phyloP scores from a whole-genome alignment of 768 basidiomycete species.

The Russula compacta region DNA sequence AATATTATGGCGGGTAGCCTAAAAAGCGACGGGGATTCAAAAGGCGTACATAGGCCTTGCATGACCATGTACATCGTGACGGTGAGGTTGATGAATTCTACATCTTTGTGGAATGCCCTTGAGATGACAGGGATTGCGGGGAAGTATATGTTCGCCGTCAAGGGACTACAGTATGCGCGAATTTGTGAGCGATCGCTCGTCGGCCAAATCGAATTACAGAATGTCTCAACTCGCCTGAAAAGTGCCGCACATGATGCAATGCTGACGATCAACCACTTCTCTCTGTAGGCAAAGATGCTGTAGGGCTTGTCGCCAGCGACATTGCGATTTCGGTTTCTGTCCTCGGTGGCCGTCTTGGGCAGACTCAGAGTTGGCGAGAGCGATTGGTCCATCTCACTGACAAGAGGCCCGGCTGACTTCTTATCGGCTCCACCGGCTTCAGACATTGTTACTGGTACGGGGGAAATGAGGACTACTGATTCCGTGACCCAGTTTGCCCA shows the following conservation, averaged over 20 bases:
- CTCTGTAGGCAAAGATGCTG: constrained; percentile 43
- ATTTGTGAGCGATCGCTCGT: not conserved
- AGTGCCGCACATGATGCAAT: constrained; percentile 48
- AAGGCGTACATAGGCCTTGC: constrained; percentile 47
- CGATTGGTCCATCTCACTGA: not conserved
- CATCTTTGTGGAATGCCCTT: constrained; percentile 52
- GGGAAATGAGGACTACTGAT: not conserved
- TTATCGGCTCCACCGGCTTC: not conserved
- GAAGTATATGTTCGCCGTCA: constrained; percentile 72
- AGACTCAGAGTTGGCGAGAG: not conserved
- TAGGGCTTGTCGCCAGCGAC: constrained; percentile 27
- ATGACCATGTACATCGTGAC: constrained; percentile 71
- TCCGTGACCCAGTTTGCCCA: not conserved
- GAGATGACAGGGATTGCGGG: constrained; percentile 69
- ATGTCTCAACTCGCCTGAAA: constrained; percentile 41
- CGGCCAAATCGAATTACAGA: not conserved
- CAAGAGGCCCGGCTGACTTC: not conserved
- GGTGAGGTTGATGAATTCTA: constrained; percentile 69
- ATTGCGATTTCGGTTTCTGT: not conserved
- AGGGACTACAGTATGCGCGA: constrained; percentile 35
- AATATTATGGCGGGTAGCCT: not conserved
- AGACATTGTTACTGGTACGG: not conserved
- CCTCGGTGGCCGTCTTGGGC: not conserved
- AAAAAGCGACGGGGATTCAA: not conserved
- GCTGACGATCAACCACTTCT: constrained; percentile 64